Conservation (phyloP, 371 early-diverging fungal genomes). For the Phascolomyces articulosus region DNA sequence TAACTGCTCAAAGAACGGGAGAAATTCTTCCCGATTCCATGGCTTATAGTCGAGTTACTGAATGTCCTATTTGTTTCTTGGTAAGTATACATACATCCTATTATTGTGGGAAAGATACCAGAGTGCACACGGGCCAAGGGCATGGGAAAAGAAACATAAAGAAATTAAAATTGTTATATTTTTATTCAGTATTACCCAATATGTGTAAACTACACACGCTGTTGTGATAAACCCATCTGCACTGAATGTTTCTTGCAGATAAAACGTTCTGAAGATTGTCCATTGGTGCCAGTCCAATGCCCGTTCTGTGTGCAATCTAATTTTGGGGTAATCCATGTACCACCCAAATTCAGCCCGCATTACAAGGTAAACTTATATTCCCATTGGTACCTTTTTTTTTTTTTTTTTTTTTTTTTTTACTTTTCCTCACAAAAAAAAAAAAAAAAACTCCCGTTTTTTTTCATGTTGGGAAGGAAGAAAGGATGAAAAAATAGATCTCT, state of each 20-base stretch:
- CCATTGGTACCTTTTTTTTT: neutral
- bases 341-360: conserved; percentile 35
- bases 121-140: neutral
- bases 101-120: neutral
- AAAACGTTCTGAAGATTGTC: conserved; percentile 69
- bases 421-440: neutral
- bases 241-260: conserved; percentile 96
- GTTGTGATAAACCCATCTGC: conserved; percentile 94
- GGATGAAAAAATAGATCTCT: no score
- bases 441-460: neutral
- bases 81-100: neutral
- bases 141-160: neutral
- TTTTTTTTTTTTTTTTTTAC: neutral
- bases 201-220: conserved; percentile 91
- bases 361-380: neutral
- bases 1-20: neutral
- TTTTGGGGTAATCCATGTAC: conserved; percentile 79
- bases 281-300: conserved; percentile 67
- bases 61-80: conserved; percentile 85
- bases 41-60: conserved; percentile 70
- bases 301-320: conserved; percentile 87
- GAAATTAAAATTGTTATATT: no score
- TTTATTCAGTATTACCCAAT: conserved; percentile 80
- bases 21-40: conserved; percentile 31
- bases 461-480: no score